Base-by-base conservation (phyloP, 805 yeast genomes). In the Scheffersomyces stipitis region DNA sequence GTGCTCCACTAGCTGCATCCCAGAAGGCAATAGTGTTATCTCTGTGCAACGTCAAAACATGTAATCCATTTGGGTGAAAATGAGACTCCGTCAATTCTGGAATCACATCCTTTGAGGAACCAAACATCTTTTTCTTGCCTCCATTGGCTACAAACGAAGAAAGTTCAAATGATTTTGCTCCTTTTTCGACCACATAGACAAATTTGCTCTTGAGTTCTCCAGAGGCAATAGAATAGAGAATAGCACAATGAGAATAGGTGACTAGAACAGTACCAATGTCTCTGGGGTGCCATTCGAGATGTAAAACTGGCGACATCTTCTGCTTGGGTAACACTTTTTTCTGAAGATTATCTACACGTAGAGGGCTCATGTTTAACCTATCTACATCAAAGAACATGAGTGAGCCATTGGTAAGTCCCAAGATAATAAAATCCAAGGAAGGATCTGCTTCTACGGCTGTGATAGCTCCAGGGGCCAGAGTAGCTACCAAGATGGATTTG, bases 11-110 rank as follows among this genome's bases (percentile, higher is more conserved):
- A 22, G 80, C 73, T 1, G 87, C 84, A 59, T 93, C 99, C 97
- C 98, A 93, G 54, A 93, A 93, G 1, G 80, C 96, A 26, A 93
- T 52, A 0, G 95, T 76, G 36, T 91, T 91, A 52, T 90, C 96
- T 15, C 69, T 80, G 58, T 91, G 95, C 2, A 80, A 74, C 0
- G 96, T 82, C 15, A 86, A 73, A 3, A 87, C 64, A 54, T 90
- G 95, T 30, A 89, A 73, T 0, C 98, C 96, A 54, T 88, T 88
- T 2, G 99, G 99, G 59, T 91, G 97, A 78, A 86, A 93, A 23
- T 78, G 67, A 0, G 96, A 81, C 33, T 80, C 73, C 4, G 37
- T 44, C 18, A 68, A 28, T 31, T 58, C 64, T 5, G 60, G 52
- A 3, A 60, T 41, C 4, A 68, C 57, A 15, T 57, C 66, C 34